Conservation (phyloP, 2,329 filamentous ascomycete species). For the Clonostachys rhizophaga region DNA sequence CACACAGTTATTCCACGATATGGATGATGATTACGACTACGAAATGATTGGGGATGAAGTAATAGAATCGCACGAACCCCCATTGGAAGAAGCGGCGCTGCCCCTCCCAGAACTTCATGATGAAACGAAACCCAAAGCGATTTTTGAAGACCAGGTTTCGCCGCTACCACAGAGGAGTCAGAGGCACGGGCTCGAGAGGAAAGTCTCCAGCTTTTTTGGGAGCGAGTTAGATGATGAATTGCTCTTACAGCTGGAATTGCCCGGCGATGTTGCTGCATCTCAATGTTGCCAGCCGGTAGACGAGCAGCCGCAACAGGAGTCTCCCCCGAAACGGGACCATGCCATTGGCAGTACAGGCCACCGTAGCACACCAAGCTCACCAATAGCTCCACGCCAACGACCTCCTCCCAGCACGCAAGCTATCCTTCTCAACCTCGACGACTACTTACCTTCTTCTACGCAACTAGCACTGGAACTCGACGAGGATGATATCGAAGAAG, state of each 20-base stretch:
- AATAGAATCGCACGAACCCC: too few relatives aligned
- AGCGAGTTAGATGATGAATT: neutral
- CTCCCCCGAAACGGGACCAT: neutral
- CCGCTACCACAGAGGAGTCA: too few relatives aligned
- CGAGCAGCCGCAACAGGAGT: neutral
- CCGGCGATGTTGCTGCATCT: neutral
- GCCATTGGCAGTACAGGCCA: neutral
- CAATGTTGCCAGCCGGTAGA: too few relatives aligned
- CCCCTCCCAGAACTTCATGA: neutral
- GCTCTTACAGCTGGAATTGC: neutral
- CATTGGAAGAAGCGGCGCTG: too few relatives aligned
- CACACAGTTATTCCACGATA: neutral
- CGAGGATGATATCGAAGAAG: conserved; percentile 4
- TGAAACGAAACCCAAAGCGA: too few relatives aligned
- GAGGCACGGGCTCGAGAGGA: too few relatives aligned
- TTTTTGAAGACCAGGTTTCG: too few relatives aligned
- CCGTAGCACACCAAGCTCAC: conserved; percentile 3
- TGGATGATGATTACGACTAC: neutral
- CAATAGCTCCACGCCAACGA: conserved; percentile 9
- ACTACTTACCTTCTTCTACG: conserved; percentile 51
- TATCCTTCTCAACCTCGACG: conserved; percentile 46
- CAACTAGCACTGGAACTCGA: conserved; percentile 48
- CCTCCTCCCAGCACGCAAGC: conserved; percentile 42
- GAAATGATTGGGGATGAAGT: neutral
- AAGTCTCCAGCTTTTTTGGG: neutral